Base-by-base conservation (phyloP, 805 yeast genomes). In the Komagataella mondaviorum region DNA sequence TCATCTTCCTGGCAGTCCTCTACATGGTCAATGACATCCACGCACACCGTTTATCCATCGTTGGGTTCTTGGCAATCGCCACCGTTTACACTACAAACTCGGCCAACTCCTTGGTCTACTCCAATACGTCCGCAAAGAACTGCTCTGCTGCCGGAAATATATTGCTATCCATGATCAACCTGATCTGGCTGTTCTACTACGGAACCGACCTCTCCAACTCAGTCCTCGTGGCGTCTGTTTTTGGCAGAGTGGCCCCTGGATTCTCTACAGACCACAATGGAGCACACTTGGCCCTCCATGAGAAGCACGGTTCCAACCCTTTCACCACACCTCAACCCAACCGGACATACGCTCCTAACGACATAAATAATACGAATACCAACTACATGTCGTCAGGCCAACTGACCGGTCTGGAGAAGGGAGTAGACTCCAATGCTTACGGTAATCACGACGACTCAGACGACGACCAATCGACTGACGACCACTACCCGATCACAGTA, bases 81-180 rank as follows among this genome's bases (percentile, higher is more conserved):
- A 83, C 88, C 54, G 73, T 90, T 16, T 93, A 90, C 69, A 80
- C 87, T 47, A 81, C 96, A 20, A 90, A 89, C 70, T 78, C 90
- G 50, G 80, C 90, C 17, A 90, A 88, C 58, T 78, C 76, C 57
- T 73, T 90, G 57, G 85, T 93, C 30, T 93, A 91, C 70, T 67
- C 79, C 23, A 66, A 70, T 22, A 75, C 77, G 17, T 72, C 93
- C 0, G 77, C 83, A 14, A 73, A 77, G 54, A 85, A 86, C 50
- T 95, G 96, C 23, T 90, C 95, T 6, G 86, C 95, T 2, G 96
- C 98, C 0, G 98, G 99, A 6, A 84, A 87, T 57, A 86, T 91
- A 52, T 70, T 91, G 49, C 69, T 88, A 47, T 81, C 93, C 16
- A 88, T 91, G 65, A 72, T 88, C 54, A 88, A 93, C 63, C 63